A percentile compares a stretch with the other conserved stretches of the same genome.
Evolutionary conservation across 805 yeast species (phyloP).

Genomic region (Wickerhamomyces queroliae): DNA sequence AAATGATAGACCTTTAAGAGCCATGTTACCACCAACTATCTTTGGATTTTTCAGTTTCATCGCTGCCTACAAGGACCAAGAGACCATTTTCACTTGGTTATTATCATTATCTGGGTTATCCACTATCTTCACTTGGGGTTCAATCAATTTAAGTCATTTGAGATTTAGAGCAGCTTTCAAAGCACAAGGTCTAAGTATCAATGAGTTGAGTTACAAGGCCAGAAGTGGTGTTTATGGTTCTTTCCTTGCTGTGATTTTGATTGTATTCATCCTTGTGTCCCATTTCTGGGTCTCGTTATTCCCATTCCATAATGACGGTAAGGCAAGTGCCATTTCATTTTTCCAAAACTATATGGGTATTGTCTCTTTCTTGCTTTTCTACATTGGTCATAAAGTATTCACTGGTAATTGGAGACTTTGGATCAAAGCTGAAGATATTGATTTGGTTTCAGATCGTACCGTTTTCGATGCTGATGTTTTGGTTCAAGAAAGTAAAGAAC

Average conservation of each 20-base stretch:
- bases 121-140: conserved; percentile 56
- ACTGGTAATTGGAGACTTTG: conserved; percentile 25
- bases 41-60: conserved; percentile 59
- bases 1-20: conserved; percentile 53
- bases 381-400: conserved; percentile 39
- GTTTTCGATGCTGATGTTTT: conserved; percentile 40
- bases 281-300: conserved; percentile 63
- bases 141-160: conserved; percentile 48
- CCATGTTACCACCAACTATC: conserved; percentile 41
- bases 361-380: conserved; percentile 38
- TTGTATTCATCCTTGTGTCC: conserved; percentile 42
- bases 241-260: conserved; percentile 39
- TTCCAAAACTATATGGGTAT: conserved; percentile 48
- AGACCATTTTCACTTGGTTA: conserved; percentile 58
- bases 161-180: conserved; percentile 53
- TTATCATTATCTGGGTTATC: conserved; percentile 57
- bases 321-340: conserved; percentile 33
- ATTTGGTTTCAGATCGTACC: conserved; percentile 51
- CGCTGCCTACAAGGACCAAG: conserved; percentile 54
- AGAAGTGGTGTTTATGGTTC: conserved; percentile 49
- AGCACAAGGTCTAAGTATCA: conserved; percentile 41
- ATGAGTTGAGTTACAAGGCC: conserved; percentile 48
- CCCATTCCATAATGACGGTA: conserved; percentile 40
- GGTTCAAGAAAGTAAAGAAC: conserved; percentile 30
- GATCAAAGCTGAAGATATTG: conserved; percentile 41